Conservation (phyloP, 176 grass and related monocot species). For the Stipa capillata region DNA sequence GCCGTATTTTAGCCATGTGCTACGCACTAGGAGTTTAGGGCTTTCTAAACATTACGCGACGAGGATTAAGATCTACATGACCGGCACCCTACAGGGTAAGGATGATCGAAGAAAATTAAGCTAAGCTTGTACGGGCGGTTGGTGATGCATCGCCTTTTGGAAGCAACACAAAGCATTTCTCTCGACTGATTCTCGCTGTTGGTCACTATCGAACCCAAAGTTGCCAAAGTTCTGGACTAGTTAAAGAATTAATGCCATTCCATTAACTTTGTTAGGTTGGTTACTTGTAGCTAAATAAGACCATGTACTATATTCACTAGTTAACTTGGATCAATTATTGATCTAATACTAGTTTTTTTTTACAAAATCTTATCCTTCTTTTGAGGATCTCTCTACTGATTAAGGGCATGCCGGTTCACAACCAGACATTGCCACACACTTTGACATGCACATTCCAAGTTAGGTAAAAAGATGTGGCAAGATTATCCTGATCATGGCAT, state of each 20-base stretch:
- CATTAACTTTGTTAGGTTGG: not conserved
- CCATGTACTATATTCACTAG: not conserved
- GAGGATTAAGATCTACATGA: constrained; percentile 21
- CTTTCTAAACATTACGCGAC: not conserved
- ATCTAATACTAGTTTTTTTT: no score
- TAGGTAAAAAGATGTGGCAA: no score
- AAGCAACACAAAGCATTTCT: constrained; percentile 23
- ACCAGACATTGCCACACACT: no score
- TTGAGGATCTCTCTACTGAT: no score
- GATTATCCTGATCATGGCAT: no score
- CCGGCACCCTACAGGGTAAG: not conserved
- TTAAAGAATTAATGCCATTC: not conserved
- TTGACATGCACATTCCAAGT: no score
- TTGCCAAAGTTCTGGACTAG: not conserved
- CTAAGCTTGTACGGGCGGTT: not conserved
- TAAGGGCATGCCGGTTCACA: no score
- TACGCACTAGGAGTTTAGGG: not conserved
- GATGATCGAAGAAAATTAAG: constrained; percentile 2
- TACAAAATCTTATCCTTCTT: no score
- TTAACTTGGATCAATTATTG: no score
- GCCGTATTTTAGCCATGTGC: constrained; percentile 23
- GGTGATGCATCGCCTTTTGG: constrained; percentile 23
- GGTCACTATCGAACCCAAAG: not conserved
- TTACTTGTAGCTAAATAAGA: not conserved
- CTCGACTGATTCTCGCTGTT: not conserved